Percentiles rank a stretch among this genome's conserved stretches.
Conservation (phyloP, 371 early-diverging fungal species). For the Mucor mucedo region DNA sequence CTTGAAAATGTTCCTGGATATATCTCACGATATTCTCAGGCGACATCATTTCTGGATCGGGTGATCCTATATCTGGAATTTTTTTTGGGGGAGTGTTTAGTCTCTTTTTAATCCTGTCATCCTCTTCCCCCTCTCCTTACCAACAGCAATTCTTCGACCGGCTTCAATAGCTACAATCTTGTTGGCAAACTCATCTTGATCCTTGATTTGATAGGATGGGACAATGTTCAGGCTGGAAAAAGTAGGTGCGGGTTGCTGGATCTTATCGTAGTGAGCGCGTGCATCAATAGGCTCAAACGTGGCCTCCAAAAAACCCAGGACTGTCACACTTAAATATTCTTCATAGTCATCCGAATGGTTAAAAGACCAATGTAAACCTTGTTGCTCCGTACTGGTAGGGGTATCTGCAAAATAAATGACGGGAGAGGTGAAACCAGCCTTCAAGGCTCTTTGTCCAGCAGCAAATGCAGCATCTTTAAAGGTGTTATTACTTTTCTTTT, state of each 20-base stretch:
- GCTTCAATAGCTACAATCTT: constrained; percentile 74
- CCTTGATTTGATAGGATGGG: constrained; percentile 40
- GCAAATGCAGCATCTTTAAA: constrained; percentile 59
- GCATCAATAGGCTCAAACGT: constrained; percentile 80
- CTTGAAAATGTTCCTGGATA: constrained; percentile 57
- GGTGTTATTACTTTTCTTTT: neutral
- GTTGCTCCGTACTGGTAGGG: constrained; percentile 25
- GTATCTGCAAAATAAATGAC: constrained; percentile 62
- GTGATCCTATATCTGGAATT: constrained; percentile 58
- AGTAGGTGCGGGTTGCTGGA: neutral
- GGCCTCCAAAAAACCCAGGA: constrained; percentile 74
- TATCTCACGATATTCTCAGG: constrained; percentile 75
- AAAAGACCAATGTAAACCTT: constrained; percentile 31
- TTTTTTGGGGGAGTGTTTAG: neutral
- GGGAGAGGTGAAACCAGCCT: constrained; percentile 64
- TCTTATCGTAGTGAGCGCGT: constrained; percentile 51
- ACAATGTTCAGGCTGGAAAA: neutral
- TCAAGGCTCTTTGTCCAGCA: constrained; percentile 68
- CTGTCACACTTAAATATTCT: constrained; percentile 71
- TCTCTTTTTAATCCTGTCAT: no score
- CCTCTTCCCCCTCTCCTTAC: constrained; percentile 31
- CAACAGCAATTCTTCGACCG: constrained; percentile 73
- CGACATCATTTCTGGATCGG: constrained; percentile 87
- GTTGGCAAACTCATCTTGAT: constrained; percentile 30
- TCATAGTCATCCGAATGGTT: constrained; percentile 57